Evolutionary conservation across 805 yeast species (phyloP).

Genomic region (Wickerhamiella australiensis): DNA sequence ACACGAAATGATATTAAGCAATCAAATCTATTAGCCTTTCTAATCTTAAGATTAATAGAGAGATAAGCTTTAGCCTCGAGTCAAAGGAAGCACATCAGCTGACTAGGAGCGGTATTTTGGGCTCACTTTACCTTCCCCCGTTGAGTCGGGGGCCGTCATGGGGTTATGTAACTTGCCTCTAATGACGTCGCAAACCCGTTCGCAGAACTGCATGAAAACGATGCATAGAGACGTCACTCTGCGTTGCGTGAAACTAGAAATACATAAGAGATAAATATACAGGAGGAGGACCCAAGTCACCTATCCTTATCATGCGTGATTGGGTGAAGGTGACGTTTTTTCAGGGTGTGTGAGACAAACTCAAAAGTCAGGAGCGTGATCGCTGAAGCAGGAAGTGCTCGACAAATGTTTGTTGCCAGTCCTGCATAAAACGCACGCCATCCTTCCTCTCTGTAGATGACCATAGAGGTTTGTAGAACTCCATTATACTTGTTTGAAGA

Average conservation of each 20-base stretch:
- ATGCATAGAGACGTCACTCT: neutral
- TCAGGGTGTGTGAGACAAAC: conserved; percentile 23
- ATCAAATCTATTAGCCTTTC: neutral
- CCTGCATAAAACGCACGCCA: conserved; percentile 80
- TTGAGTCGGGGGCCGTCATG: neutral
- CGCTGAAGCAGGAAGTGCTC: conserved; percentile 93
- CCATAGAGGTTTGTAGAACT: conserved; percentile 27
- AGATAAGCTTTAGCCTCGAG: neutral
- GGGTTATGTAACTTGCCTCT: neutral
- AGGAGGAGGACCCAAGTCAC: neutral
- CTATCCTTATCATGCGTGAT: neutral
- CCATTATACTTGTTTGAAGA: conserved; percentile 26
- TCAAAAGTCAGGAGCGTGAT: conserved; percentile 92
- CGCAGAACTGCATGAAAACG: neutral
- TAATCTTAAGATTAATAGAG: neutral
- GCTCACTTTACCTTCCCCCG: neutral
- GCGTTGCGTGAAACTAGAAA: neutral
- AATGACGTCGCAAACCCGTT: neutral
- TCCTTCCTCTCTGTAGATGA: conserved; percentile 56
- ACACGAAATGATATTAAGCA: neutral
- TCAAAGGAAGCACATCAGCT: neutral
- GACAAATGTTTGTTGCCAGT: conserved; percentile 64
- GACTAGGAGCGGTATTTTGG: too few species aligned
- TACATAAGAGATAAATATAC: neutral
- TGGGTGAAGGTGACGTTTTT: neutral